A percentile compares a stretch with the other conserved stretches of the same genome.
phyloP scores from a whole-genome alignment of 257 asterid species.

The Nicotiana tabacum region DNA sequence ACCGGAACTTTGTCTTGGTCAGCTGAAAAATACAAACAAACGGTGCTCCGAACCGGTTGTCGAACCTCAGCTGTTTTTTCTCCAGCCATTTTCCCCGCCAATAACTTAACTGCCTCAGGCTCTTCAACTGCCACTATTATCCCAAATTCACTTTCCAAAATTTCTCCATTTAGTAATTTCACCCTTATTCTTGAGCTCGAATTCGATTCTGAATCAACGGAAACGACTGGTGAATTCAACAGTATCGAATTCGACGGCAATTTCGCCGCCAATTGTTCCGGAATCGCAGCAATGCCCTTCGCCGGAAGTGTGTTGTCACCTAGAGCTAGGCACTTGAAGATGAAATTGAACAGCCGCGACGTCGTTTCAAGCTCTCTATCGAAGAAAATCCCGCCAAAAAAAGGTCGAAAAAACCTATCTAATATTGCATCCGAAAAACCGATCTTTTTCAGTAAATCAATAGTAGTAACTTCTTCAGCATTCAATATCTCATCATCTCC shows the following conservation, averaged over 20 bases:
- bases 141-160: conserved; percentile 50
- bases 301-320: conserved; percentile 87
- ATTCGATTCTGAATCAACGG: conserved; percentile 29
- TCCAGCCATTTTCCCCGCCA: conserved; percentile 33
- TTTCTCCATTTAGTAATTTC: conserved; percentile 47
- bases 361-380: conserved; percentile 82
- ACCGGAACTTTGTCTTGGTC: conserved; percentile 52
- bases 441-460: conserved; percentile 42
- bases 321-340: conserved; percentile 73
- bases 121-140: conserved; percentile 80
- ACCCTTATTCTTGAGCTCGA: conserved; percentile 22
- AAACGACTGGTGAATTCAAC: conserved; percentile 50
- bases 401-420: conserved; percentile 76
- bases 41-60: conserved; percentile 66
- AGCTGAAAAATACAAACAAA: conserved; percentile 65
- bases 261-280: conserved; percentile 66
- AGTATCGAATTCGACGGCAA: conserved; percentile 39
- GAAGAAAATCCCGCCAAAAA: conserved; percentile 88
- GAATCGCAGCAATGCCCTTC: conserved; percentile 79
- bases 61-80: conserved; percentile 22
- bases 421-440: conserved; percentile 74
- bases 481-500: conserved; percentile 55
- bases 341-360: conserved; percentile 75
- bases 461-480: conserved; percentile 51
- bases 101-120: conserved; percentile 48